phyloP scores from a whole-genome alignment of 805 yeast species.

The Candida loeiensis region DNA sequence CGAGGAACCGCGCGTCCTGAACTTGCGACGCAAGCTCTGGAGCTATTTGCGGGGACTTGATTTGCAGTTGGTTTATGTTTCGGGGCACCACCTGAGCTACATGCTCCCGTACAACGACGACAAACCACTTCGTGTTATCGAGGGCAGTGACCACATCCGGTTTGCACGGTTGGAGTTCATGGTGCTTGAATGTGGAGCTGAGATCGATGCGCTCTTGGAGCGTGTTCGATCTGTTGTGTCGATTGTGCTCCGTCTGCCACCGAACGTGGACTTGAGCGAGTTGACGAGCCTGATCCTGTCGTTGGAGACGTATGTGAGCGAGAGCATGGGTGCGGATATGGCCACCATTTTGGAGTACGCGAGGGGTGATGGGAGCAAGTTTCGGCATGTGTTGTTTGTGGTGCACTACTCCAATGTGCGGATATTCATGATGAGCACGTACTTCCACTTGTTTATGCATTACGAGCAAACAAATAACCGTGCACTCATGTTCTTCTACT shows the following conservation, averaged over 20 bases:
- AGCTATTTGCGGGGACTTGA: constrained; percentile 45
- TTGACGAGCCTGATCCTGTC: constrained; percentile 31
- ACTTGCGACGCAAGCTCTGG: constrained; percentile 59
- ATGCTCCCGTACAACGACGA: constrained; percentile 47
- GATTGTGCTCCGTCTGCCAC: constrained; percentile 37
- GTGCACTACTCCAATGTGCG: constrained; percentile 14
- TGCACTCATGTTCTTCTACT: constrained; percentile 17
- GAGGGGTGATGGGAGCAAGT: constrained; percentile 3
- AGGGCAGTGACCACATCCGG: constrained; percentile 31
- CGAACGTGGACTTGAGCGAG: constrained; percentile 32
- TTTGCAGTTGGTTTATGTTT: constrained; percentile 38
- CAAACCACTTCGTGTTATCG: constrained; percentile 38
- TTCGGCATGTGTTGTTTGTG: constrained; percentile 3
- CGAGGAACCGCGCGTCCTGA: constrained; percentile 30
- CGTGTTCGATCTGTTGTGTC: constrained; percentile 30
- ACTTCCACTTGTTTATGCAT: constrained; percentile 18
- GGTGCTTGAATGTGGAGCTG: not conserved
- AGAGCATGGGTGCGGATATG: constrained; percentile 9
- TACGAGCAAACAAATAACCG: constrained; percentile 13
- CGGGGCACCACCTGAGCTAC: constrained; percentile 46
- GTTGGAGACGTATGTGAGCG: constrained; percentile 33
- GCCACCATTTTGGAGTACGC: constrained; percentile 4
- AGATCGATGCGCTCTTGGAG: constrained; percentile 2
- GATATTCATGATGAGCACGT: constrained; percentile 13
- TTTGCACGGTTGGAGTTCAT: constrained; percentile 4